These are phyloP conservation scores for Juncus effusus DNA, from an alignment of 176 grass and related monocot species.

Conservation along the genomic window DNA sequence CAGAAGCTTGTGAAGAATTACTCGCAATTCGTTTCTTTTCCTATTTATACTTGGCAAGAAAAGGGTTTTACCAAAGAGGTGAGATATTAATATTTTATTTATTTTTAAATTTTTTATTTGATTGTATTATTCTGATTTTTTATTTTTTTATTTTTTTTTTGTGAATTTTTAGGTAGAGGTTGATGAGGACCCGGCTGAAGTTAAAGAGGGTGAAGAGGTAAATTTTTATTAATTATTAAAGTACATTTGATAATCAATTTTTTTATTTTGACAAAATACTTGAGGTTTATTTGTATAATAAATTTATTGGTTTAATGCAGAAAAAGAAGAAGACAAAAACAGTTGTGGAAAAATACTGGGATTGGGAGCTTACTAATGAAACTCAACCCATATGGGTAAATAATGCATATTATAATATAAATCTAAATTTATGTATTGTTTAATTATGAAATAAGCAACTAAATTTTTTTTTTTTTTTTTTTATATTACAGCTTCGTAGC, in stretches of 20 bases:
- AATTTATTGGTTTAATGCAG: constrained; percentile 34
- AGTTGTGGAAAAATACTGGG: constrained; percentile 91
- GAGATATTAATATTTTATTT: background rate
- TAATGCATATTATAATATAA: constrained; percentile 20
- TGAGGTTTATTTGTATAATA: background rate
- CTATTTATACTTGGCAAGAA: constrained; percentile 96
- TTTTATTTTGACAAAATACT: background rate
- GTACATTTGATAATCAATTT: background rate
- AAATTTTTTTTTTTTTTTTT: background rate
- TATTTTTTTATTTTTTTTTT: background rate
- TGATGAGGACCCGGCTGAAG: constrained; percentile 73
- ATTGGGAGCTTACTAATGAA: constrained; percentile 97
- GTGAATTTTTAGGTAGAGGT: constrained; percentile 63
- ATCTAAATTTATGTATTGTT: constrained; percentile 1
- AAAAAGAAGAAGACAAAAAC: constrained; percentile 90
- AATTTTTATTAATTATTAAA: constrained; percentile 6
- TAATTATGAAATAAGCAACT: background rate
- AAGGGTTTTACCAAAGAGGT: constrained; percentile 95
- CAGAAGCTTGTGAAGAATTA: constrained; percentile 98
- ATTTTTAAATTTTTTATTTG: constrained; percentile 12
- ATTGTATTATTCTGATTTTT: background rate
- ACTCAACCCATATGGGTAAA: constrained; percentile 96
- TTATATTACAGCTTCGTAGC: constrained; percentile 58
- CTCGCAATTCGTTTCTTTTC: constrained; percentile 98
- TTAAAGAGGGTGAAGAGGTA: constrained; percentile 69